Conservation (phyloP, 495 filamentous ascomycete species). For the Saxophila tyrrhenica region DNA sequence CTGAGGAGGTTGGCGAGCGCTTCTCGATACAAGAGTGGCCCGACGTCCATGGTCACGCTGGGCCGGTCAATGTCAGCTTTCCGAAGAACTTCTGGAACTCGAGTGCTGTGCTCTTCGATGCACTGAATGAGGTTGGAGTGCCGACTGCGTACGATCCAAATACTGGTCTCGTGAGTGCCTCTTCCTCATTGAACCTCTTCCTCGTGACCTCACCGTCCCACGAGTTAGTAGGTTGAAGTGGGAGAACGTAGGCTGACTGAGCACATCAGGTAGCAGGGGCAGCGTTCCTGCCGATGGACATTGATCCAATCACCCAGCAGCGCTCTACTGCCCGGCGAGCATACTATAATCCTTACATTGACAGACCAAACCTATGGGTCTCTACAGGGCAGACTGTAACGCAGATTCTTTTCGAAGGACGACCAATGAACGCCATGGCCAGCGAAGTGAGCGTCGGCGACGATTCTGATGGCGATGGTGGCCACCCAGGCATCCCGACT, state of each 20-base stretch:
- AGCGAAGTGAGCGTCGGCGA: not conserved
- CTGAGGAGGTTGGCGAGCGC: conserved; percentile 3
- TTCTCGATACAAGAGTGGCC: conserved; percentile 16
- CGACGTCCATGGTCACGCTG: conserved; percentile 13
- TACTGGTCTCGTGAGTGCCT: conserved; percentile 2
- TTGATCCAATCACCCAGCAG: conserved; percentile 15
- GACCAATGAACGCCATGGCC: not conserved
- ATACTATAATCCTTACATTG: conserved; percentile 16
- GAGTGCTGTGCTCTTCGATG: conserved; percentile 15
- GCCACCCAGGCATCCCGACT: conserved; percentile 4
- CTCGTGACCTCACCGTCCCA: too few species aligned
- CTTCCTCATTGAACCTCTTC: too few species aligned
- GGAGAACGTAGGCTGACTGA: too few species aligned
- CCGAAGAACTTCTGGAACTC: conserved; percentile 14
- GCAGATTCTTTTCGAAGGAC: conserved; percentile 17
- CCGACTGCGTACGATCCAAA: conserved; percentile 23
- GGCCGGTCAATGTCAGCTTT: conserved; percentile 18
- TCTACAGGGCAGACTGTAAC: conserved; percentile 19
- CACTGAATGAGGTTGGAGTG: conserved; percentile 18
- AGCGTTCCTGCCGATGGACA: conserved; percentile 16
- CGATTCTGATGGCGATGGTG: conserved; percentile 5
- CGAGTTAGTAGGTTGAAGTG: too few species aligned
- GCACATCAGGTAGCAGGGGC: conserved; percentile 22
- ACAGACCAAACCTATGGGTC: conserved; percentile 20
- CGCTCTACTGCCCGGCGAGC: conserved; percentile 15